Evolutionary conservation across 306 rosid genomes (phyloP), one percentile per base, ranked within the genome.

Genomic region (Fagus sylvatica): DNA sequence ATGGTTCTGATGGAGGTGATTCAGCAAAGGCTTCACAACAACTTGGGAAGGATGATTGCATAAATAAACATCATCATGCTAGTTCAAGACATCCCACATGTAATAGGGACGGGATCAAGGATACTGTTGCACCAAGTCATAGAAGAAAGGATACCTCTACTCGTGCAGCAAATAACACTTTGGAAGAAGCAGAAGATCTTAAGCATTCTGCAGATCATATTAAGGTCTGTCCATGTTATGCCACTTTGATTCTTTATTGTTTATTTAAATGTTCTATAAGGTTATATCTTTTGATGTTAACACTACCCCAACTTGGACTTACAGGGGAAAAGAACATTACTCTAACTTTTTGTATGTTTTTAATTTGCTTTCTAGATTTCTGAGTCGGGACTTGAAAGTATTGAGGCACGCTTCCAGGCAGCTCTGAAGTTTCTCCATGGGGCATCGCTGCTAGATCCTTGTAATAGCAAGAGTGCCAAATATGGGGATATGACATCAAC

Each of bases 151-250:
- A 93, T 74, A 80, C 88, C 68, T 69, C 88, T 77, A 86, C 80
- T 85, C 90, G 87, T 56, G 89, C 93, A 72, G 93, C 88, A 80
- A 91, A 79, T 76, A 85, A 71, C 84, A 93, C 94, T 84, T 37
- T 93, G 82, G 93, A 87, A 87, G 99, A 96, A 85, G 98, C 97
- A 74, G 90, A 72, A 84, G 93, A 89, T 83, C 85, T 96, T 34
- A 96, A 96, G 86, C 98, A 93, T 80, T 80, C 89, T 73, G 98
- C 97, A 7, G 99, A 96, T 70, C 96, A 97, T 71, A 71, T 91
- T 32, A 96, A 89, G 98, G 99, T 96, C 30, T 37, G 30, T 66
- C 64, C 30, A 3, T 39, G 17, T 17, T 7, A 6, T 66, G 71
- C 33, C 17, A 28, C 32, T 66, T 43, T 39, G 4, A 39, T 66